Base-by-base conservation (phyloP, 768 basidiomycete species). In the Boletus speciosus region DNA sequence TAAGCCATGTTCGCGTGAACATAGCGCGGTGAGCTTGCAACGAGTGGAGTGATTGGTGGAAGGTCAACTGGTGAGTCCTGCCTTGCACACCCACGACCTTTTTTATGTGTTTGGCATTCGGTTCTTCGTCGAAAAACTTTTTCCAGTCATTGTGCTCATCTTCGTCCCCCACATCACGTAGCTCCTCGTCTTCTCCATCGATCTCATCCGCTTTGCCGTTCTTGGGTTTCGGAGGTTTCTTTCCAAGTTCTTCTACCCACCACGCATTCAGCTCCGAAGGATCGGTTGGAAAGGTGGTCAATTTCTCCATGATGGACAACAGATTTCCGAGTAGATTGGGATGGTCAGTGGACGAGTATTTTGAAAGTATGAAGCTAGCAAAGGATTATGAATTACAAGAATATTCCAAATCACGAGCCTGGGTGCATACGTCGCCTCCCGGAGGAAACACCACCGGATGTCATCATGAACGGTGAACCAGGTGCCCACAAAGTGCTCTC, bases 381-480 rank as follows among this genome's bases (percentile, higher is more conserved):
- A 52, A 52, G 5, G 23, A 39, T 19, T 11, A 25, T 52, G 9
- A 55, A 23, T 41, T 45, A 55, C 35, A 58, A 36, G 51, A 11
- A 25, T 19, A 23, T 4, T 29, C 32, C 5, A 10, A 31, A 42
- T 46, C 39, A 41, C 39, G 37, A 52, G 19, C 16, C 44, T 21
- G n/a, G 49, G 23, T 19, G 34, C 81, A 54, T 69, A 88, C 91
- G 77, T 81, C 51, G 88, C 77, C 63, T 93, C 89, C 40, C 87
- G 80, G 34, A 96, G 78, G 74, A 93, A 93, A 74, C 88, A 90
- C 89, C 89, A 95, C 54, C 93, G 81, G 32, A 95, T 74, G 62
- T 96, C 93, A 62, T 92, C 88, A 66, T 89, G 65, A 12, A 88
- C 81, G 58, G 82, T 84, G 61, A 91, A 78, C 85, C 87, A 94